phyloP scores from a whole-genome alignment of 2,329 filamentous ascomycete genomes.

The Aaosphaeria arxii region DNA sequence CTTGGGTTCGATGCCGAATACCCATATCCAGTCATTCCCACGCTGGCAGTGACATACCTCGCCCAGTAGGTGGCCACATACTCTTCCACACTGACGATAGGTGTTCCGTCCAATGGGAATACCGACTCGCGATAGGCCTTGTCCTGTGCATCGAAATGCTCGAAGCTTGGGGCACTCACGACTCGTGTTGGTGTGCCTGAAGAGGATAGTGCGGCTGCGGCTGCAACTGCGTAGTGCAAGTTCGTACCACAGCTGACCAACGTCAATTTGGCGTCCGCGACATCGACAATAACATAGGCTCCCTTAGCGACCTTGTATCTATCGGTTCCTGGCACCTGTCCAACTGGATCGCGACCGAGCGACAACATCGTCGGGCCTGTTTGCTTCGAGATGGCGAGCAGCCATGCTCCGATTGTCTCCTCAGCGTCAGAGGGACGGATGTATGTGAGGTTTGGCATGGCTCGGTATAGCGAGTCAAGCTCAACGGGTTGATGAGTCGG shows the following conservation, averaged over 20 bases:
- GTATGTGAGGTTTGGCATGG: slow-evolving; percentile 62
- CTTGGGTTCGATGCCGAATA: neutral
- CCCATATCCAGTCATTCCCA: neutral
- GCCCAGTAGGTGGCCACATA: neutral
- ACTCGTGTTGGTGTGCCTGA: neutral
- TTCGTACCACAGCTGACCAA: neutral
- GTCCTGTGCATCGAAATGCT: neutral
- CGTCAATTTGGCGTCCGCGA: neutral
- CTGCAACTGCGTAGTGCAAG: neutral
- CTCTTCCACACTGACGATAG: neutral
- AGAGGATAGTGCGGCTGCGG: neutral
- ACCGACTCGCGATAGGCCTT: neutral
- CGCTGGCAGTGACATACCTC: neutral
- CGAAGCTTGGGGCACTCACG: neutral
- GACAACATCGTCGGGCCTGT: neutral
- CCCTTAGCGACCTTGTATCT: neutral
- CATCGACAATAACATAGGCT: neutral
- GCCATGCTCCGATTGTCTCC: slow-evolving; percentile 56
- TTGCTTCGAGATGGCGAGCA: slow-evolving; percentile 37
- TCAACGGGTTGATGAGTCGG: slow-evolving; percentile 63
- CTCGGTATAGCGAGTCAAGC: slow-evolving; percentile 55
- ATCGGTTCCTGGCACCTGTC: neutral
- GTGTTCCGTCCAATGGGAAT: neutral
- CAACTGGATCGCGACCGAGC: neutral
- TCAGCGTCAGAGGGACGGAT: slow-evolving; percentile 59